A percentile compares a stretch with the other conserved stretches of the same genome.
Evolutionary conservation across 108 stramenopile genomes (phyloP).

Genomic region (Cyclotella distinguenda): DNA sequence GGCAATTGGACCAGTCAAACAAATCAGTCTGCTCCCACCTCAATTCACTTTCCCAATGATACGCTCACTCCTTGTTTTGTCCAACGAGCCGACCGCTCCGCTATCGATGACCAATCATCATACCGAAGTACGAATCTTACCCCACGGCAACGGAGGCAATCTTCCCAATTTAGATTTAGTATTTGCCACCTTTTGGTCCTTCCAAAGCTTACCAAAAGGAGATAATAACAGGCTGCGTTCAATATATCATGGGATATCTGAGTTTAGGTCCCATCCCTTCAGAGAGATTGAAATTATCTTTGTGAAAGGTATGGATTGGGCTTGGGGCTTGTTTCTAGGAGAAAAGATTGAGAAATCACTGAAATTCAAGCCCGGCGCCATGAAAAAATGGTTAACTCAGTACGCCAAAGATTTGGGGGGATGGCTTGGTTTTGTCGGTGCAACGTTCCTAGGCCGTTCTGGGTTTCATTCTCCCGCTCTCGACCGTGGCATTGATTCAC

Average conservation of each 20-base stretch:
- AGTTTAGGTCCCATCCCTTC: conserved; percentile 33
- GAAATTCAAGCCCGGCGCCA: conserved; percentile 5
- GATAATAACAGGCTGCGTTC: neutral
- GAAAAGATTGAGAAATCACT: conserved; percentile 3
- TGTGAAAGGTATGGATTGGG: neutral
- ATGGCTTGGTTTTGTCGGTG: conserved; percentile 43
- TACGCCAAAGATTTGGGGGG: conserved; percentile 60
- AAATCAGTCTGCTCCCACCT: conserved; percentile 51
- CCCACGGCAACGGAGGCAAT: conserved; percentile 71
- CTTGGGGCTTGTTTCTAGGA: neutral
- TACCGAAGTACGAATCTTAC: conserved; percentile 54
- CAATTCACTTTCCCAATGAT: conserved; percentile 55
- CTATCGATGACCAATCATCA: neutral
- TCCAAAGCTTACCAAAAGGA: conserved; percentile 28
- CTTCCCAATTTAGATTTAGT: conserved; percentile 85
- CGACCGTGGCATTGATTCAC: conserved; percentile 74
- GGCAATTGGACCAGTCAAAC: neutral
- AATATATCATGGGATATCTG: conserved; percentile 27
- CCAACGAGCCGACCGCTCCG: conserved; percentile 17
- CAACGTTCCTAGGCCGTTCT: conserved; percentile 30
- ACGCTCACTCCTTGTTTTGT: conserved; percentile 64
- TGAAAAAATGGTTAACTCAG: conserved; percentile 19
- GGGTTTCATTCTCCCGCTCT: conserved; percentile 73
- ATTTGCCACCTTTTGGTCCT: conserved; percentile 54
- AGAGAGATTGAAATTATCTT: neutral